Evolutionary conservation across 345 rosid species (phyloP).

Genomic region (Corchorus olitorius): DNA sequence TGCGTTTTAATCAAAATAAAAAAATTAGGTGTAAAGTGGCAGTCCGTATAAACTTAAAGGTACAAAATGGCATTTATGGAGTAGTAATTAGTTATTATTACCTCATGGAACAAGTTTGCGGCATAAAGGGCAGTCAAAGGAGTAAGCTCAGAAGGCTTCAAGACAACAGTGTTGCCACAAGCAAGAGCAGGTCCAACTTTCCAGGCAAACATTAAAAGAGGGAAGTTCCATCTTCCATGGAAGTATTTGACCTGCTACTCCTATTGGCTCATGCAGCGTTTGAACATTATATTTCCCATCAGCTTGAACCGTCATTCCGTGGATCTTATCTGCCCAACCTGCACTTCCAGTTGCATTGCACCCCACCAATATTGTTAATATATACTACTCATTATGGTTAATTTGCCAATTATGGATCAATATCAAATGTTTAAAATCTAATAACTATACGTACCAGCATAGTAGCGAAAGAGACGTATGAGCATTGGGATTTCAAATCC

Average conservation of each 20-base stretch:
- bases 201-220: slow-evolving; percentile 51
- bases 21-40: no score
- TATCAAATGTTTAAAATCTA: no score
- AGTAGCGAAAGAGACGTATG: slow-evolving; percentile 67
- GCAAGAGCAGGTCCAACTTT: slow-evolving; percentile 57
- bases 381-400: no score
- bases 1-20: no score
- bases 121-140: slow-evolving; percentile 51
- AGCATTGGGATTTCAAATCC: slow-evolving; percentile 64
- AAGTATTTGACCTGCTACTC: slow-evolving; percentile 57
- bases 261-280: slow-evolving; percentile 52
- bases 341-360: no score
- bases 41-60: no score
- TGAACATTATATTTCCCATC: slow-evolving; percentile 50
- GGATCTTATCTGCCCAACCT: slow-evolving; percentile 64
- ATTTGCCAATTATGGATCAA: neutral
- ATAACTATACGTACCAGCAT: slow-evolving; percentile 21
- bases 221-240: slow-evolving; percentile 69
- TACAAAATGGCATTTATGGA: no score
- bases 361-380: no score
- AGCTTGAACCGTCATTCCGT: slow-evolving; percentile 47
- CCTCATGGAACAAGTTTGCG: slow-evolving; percentile 60
- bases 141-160: slow-evolving; percentile 55
- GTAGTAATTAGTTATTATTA: slow-evolving; percentile 13
- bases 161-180: slow-evolving; percentile 49